Conservation (phyloP, 129 eudicot species). For the Flaveria bidentis region DNA sequence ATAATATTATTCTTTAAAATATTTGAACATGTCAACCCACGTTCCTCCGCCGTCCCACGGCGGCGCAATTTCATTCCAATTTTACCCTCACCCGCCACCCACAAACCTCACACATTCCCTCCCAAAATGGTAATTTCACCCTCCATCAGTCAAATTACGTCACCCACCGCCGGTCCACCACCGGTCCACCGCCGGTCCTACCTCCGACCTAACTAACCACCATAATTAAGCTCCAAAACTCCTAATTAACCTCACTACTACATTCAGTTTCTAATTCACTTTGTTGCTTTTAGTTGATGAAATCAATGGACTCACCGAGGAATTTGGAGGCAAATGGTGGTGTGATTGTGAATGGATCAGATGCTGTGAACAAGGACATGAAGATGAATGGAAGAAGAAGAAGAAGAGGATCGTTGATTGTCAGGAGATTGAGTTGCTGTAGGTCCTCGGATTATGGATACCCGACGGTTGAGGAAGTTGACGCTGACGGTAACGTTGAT, state of each 20-base stretch:
- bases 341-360: constrained; percentile 7
- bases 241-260: neutral
- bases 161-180: constrained; percentile 8
- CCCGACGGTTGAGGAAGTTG: constrained; percentile 50
- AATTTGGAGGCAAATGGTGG: constrained; percentile 26
- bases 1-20: neutral
- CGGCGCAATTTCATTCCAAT: neutral
- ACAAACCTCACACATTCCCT: neutral
- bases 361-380: neutral
- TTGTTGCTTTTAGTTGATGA: neutral
- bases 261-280: neutral
- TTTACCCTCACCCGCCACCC: neutral
- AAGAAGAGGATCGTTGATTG: constrained; percentile 2
- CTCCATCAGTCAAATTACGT: constrained; percentile 13
- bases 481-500: constrained; percentile 50
- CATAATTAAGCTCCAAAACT: neutral
- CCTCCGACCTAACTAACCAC: constrained; percentile 11
- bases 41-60: neutral
- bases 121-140: constrained; percentile 24
- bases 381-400: constrained; percentile 7
- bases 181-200: neutral
- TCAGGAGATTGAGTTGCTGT: constrained; percentile 51
- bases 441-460: constrained; percentile 49
- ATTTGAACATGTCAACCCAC: neutral
- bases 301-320: constrained; percentile 20